Base-by-base conservation (phyloP, 2,329 filamentous ascomycete genomes). In the Aspergillus pseudoviridinutans region DNA sequence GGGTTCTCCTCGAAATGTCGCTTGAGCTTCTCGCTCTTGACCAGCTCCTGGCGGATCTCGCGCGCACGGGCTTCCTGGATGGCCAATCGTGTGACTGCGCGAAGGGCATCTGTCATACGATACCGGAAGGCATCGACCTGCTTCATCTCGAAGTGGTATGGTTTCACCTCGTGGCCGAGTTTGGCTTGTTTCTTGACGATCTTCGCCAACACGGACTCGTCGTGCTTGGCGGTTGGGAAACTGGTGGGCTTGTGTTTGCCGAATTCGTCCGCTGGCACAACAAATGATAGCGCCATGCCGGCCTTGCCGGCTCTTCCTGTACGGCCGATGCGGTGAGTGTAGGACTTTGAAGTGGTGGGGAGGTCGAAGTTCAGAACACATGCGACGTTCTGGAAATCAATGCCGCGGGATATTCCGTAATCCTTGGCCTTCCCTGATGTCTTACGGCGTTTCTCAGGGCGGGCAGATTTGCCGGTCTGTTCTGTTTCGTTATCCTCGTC, bases 1-100 rank as follows among this genome's bases (percentile, higher is more conserved):
- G 94, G 94, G 72, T 99, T 97, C 75, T 99, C 94, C 71, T 97
- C 94, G 69, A 97, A 99, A 79, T 97, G 91, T 53, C 92, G 84
- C 76, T 94, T 92, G 55, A 99, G 79, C 76, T 96, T 97, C 70
- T 97, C 93, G 63, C 89, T 93, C 78, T 96, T 95, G 66, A 97
- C 81, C 12, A 99, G 81, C 74, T 97, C 94, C 72, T 93, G 87
- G 54, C 91, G 85, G 56, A 99, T 82, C 76, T 99, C 93, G 58
- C 90, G 85, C 9, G 91, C 90, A 51, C 94, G 85, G 2, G 94
- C 93, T 78, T 97, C 92, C 62, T 93, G 89, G 49, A 99, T 86
- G 0, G 93, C 90, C 27, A 96, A 89, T 58, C 90, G 87, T 9
- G 94, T 99, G 2, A 99, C 92, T 0, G 92, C 88, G 61, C 92